A percentile compares a stretch with the other conserved stretches of the same genome.
phyloP scores from a whole-genome alignment of 768 basidiomycete species.

The Gymnopilus dilepis region DNA sequence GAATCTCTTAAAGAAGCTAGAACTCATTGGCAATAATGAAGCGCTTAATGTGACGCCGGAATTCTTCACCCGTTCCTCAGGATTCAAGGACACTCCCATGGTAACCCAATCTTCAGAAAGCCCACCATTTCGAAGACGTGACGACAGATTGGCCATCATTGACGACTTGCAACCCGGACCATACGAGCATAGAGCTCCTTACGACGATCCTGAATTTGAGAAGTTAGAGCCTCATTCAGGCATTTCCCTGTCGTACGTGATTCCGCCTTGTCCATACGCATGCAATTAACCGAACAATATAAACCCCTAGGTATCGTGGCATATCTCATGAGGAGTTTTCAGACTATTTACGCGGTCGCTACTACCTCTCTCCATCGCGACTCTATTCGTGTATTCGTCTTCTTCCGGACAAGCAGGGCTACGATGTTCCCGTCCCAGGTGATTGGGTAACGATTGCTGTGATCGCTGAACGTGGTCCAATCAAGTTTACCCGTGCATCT shows the following conservation, averaged over 20 bases:
- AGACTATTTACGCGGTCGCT: conserved; percentile 81
- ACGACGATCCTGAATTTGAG: conserved; percentile 79
- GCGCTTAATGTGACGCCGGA: conserved; percentile 20
- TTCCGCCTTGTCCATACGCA: neutral
- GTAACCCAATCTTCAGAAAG: conserved; percentile 8
- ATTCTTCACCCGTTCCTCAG: conserved; percentile 29
- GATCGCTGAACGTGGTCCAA: conserved; percentile 86
- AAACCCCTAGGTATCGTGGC: conserved; percentile 65
- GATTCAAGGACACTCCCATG: conserved; percentile 42
- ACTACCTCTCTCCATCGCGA: conserved; percentile 85
- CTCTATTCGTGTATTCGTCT: conserved; percentile 87
- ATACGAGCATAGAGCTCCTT: conserved; percentile 68
- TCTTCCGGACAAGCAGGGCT: conserved; percentile 78
- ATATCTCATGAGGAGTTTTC: conserved; percentile 80
- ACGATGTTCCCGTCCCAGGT: conserved; percentile 89
- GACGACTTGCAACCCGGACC: conserved; percentile 84
- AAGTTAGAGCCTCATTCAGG: conserved; percentile 90
- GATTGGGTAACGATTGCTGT: conserved; percentile 98
- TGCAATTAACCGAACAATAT: conserved; percentile 3
- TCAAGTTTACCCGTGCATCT: conserved; percentile 75
- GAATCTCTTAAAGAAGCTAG: conserved; percentile 56
- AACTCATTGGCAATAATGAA: conserved; percentile 36
- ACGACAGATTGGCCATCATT: conserved; percentile 71
- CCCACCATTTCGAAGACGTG: conserved; percentile 38
- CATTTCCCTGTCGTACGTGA: conserved; percentile 78